Conservation (phyloP, 768 basidiomycete species). For the Lepiota subincarnata region DNA sequence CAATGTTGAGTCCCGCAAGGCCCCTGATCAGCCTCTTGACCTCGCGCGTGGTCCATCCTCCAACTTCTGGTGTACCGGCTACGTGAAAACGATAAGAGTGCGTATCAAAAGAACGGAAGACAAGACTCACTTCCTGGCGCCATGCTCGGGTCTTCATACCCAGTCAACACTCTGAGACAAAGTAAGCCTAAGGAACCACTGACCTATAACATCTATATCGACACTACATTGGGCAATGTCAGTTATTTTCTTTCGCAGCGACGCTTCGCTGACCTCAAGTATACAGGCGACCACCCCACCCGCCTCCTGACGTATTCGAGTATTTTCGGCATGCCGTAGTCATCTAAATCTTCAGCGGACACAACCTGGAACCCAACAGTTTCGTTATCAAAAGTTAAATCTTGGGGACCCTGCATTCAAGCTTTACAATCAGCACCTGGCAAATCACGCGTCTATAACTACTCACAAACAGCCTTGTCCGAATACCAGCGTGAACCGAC, state of each 20-base stretch:
- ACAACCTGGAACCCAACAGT: conserved; percentile 77
- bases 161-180: background rate
- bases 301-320: conserved; percentile 76
- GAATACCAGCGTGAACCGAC: conserved; percentile 66
- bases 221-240: conserved; percentile 27
- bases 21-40: conserved; percentile 73
- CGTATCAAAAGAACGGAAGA: background rate
- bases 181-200: background rate
- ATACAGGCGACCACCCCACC: conserved; percentile 71
- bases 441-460: too few species aligned
- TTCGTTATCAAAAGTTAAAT: conserved; percentile 54
- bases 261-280: conserved; percentile 32
- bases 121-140: background rate
- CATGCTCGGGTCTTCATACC: background rate
- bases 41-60: conserved; percentile 83
- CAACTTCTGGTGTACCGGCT: conserved; percentile 79
- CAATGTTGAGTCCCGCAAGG: conserved; percentile 69
- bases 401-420: background rate
- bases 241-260: background rate
- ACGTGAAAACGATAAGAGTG: background rate
- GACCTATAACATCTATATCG: background rate
- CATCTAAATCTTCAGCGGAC: conserved; percentile 82
- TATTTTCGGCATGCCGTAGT: conserved; percentile 55
- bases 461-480: conserved; percentile 60
- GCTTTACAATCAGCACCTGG: too few species aligned